Evolutionary conservation across 2,329 filamentous ascomycete genomes (phyloP), one percentile per base, ranked within the genome.

Genomic region (Venturia carpophila): DNA sequence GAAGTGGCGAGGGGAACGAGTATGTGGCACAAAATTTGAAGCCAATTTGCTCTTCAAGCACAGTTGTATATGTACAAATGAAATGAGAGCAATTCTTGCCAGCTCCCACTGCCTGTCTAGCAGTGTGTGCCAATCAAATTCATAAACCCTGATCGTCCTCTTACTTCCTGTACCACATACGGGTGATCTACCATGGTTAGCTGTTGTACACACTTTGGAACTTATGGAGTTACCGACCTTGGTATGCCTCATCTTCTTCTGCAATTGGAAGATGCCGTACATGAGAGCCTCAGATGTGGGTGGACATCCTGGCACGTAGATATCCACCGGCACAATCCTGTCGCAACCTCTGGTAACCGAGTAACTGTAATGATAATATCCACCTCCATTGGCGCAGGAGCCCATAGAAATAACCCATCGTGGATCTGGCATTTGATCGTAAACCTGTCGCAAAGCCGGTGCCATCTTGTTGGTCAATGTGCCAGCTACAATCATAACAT

Each of bases 391-490:
- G 67, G 90, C 90, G 75, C 90, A 93, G 72, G 86, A 90, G 15
- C 90, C 90, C 90, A 93, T 93, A 71, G 86, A 90, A 72, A 89
- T 84, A 27, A 93, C 91, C 91, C 91, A 96, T 73, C 89, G 85
- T 34, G 91, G 91, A 41, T 96, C 91, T 39, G 91, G 91, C 91
- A 96, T 96, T 81, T 96, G 92, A 77, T 96, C 92, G 79, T 96
- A 96, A 68, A 95, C 88, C 79, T 94, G 90, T 76, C 92, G 84
- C 73, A 96, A 80, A 42, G 92, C 92, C 1, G 92, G 91, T 0
- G 91, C 91, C 92, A 96, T 96, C 82, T 96, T 96, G 83, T 96
- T 96, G 71, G 91, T 95, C 68, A 96, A 84, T 39, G 92, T 96
- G 67, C 92, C 92, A 34, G 92, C 91, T 39, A 96, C 92, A 72